Evolutionary conservation across 345 rosid genomes (phyloP).

Genomic region (Pistacia vera): DNA sequence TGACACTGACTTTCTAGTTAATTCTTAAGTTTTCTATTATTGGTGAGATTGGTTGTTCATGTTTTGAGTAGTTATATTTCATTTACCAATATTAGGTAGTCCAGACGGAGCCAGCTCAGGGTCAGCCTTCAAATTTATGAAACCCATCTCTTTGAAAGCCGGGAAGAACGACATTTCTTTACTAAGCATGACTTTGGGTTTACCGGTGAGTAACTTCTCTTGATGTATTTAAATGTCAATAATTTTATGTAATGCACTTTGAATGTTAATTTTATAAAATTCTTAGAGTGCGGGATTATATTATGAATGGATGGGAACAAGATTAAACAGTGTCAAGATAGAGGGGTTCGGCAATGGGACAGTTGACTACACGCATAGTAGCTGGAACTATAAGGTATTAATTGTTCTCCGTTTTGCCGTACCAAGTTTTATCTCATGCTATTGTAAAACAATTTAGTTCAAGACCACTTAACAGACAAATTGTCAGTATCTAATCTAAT

Average conservation of each 20-base stretch:
- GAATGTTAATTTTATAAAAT: not conserved
- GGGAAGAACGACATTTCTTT: slow-evolving; percentile 81
- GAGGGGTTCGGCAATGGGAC: no score
- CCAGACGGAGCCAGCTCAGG: slow-evolving; percentile 46
- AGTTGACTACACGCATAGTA: no score
- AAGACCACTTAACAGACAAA: not conserved
- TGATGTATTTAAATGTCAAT: not conserved
- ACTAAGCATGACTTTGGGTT: slow-evolving; percentile 90
- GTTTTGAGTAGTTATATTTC: not conserved
- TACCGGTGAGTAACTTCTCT: slow-evolving; percentile 55
- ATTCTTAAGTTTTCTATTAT: no score
- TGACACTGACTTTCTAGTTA: no score
- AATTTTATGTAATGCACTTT: no score
- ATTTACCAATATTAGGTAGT: slow-evolving; percentile 51
- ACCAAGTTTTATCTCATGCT: not conserved
- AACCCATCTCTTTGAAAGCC: slow-evolving; percentile 58
- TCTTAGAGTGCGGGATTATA: slow-evolving; percentile 78
- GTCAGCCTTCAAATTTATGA: slow-evolving; percentile 58
- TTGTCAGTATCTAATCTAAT: not conserved
- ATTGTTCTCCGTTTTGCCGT: no score
- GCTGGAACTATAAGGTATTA: no score
- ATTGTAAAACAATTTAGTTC: slow-evolving; percentile 31
- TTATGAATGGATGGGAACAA: slow-evolving; percentile 85
- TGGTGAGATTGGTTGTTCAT: no score
- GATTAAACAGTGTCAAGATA: slow-evolving; percentile 59